Base-by-base conservation (phyloP, 805 yeast genomes). In the Saccharomycopsis fibuligera region DNA sequence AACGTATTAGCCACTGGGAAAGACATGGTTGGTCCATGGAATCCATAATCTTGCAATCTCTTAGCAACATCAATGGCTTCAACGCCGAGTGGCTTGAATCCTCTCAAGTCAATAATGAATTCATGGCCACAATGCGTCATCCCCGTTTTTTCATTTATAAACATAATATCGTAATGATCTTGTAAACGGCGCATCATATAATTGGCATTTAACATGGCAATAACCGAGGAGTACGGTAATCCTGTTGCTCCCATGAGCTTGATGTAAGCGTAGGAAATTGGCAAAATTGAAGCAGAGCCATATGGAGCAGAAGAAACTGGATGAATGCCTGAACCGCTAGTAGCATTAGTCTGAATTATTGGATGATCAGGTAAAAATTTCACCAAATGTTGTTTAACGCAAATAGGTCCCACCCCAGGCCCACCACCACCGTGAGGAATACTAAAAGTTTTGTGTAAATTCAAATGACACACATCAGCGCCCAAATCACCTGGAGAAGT, bases 351-450 rank as follows among this genome's bases (percentile, higher is more conserved):
- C 23, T 66, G 58, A 14, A 78, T 72, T 36, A 85, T 70, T 21
- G 77, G 75, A 67, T 93, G 97, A 12, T 73, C 70, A 41, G 99
- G 99, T 59, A 93, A 74, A 68, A 78, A 89, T 47, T 87, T 86
- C 39, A 74, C 76, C 59, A 93, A 72, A 65, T 88, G 96, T 44
- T 74, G 69, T 57, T 81, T 83, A 49, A 91, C 98, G 74, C 98
- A 88, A 55, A 93, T 93, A 45, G 98, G 98, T 17, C 97, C 99
- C 60, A 89, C 95, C 62, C 98, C 99, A 37, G 99, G 99, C 38
- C 99, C 99, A 64, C 99, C 99, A 63, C 99, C 99, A 62, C 99
- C 99, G 62, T 93, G 99, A 48, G 96, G 95, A 61, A 93, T 88
- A 41, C 97, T 89, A 73, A 93, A 93, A 1, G 99, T 93, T 70